Base-by-base conservation (phyloP, 2,329 filamentous ascomycete genomes). In the Pseudogymnoascus sp. region DNA sequence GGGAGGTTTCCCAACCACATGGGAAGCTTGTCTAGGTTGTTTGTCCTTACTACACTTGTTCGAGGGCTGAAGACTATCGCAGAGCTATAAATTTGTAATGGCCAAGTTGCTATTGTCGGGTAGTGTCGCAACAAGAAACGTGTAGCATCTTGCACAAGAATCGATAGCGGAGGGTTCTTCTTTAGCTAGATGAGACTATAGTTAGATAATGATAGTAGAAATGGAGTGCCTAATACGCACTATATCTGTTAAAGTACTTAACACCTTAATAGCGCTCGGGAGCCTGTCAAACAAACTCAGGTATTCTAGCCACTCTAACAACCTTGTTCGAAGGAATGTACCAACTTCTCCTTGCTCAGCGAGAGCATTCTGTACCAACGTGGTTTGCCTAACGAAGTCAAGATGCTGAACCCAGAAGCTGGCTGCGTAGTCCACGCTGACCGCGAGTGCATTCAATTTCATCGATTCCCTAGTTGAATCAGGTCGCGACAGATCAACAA, bases 271-370 rank as follows among this genome's bases (percentile, higher is more conserved):
- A 36, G 69, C 68, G n/a, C 43, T 13, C 31, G 64, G 62, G 23
- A 72, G 65, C 62, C 61, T 67, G 1, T 68, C 64, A 16, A 71
- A 57, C 23, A 72, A 65, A 65, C 70, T 72, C 23, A 72, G 60
- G 64, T 67, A 72, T 68, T 73, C 71, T 57, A 73, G 62, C 71
- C 71, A 73, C 65, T 70, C 68, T 25, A 73, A 67, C 2, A 73
- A 62, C 57, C 65, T 73, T 31, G 62, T 66, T 13, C 65, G 37
- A 19, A 73, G 68, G 28, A 73, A 72, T 64, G 4, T 57, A n/a
- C 23, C 51, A 43, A 69, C 67, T 34, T 8, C 14, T 54, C 64
- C 43, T 64, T 60, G 4, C 64, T 64, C 21, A 61, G 48, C 21
- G 54, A 63, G 21, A 54, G 51, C 57, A 11, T 64, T 37, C 13